Base-by-base conservation (phyloP, 1,284 basidiomycete genomes). In the Dichomitus squalens region DNA sequence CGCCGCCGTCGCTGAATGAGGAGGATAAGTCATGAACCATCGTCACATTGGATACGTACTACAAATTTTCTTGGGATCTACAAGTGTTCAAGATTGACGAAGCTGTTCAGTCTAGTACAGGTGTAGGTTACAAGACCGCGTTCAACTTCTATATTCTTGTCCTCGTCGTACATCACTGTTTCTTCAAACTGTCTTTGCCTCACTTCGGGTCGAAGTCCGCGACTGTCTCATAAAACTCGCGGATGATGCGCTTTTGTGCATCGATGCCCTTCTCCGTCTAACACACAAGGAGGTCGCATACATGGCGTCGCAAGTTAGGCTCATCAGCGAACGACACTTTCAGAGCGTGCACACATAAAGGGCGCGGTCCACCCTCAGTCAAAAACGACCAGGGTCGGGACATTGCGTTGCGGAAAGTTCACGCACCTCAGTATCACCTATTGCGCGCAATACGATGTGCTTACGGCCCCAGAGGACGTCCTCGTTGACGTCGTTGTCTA, bases 211-310 rank as follows among this genome's bases (percentile, higher is more conserved):
- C 80, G 64, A 80, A 82, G 60, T 98, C 94, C 56, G 90, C 85
- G 1, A 94, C 87, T 0, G 85, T 87, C 7, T 82, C 80, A 69
- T 96, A 97, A 71, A 96, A 95, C 68, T 96, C 93, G 64, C 80
- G 80, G 38, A 94, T 86, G 39, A 96, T 85, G 44, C 90, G 78
- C 66, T 87, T 86, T 72, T 98, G 95, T 0, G 87, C 87, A 35
- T 92, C 83, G 39, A 75, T 66, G 0, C 83, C 83, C 16, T 79
- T 87, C 75, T 95, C 91, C 11, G 69, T 74, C 83, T 89, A 59
- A 47, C 14, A 1, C n/a, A 34, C 8, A n/a, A 44, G 7, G 7
- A 18, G 21, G 16, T 11, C 25, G 7, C 21, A 21, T 31, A 47
- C 18, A 29, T 29, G 16, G 23, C 16, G 9, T 9, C 12, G 16